Percentiles rank a stretch among this genome's conserved stretches.
Conservation (phyloP, 768 basidiomycete species). For the Chalciporus pseudorubinellus region DNA sequence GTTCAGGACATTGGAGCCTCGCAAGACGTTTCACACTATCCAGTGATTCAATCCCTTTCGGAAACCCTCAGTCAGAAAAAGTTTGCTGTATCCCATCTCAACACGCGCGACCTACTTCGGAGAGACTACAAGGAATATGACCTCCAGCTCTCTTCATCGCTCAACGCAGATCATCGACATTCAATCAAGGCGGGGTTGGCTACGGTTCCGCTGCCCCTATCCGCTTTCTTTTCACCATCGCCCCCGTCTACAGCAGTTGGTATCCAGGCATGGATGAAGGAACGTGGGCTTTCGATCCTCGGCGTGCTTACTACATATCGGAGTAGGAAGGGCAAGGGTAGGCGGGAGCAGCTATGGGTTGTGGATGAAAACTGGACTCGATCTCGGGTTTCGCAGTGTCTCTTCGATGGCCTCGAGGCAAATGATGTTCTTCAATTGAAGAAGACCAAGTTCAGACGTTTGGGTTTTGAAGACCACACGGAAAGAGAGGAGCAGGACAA, state of each 20-base stretch:
- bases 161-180: conserved; percentile 23
- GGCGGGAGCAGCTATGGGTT: conserved; percentile 67
- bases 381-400: conserved; percentile 33
- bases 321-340: conserved; percentile 51
- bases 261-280: conserved; percentile 59
- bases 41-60: conserved; percentile 48
- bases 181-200: conserved; percentile 71
- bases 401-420: conserved; percentile 61
- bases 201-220: conserved; percentile 73
- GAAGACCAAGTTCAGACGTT: conserved; percentile 33
- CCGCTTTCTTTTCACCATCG: conserved; percentile 36
- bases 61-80: conserved; percentile 55
- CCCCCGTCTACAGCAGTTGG: conserved; percentile 9
- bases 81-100: conserved; percentile 60
- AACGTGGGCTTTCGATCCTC: conserved; percentile 61
- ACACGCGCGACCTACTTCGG: conserved; percentile 73
- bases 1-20: neutral
- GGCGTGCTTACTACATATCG: conserved; percentile 80
- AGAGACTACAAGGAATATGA: conserved; percentile 95
- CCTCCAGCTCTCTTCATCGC: conserved; percentile 38
- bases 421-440: conserved; percentile 50
- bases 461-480: conserved; percentile 11
- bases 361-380: conserved; percentile 40
- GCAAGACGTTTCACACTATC: conserved; percentile 36
- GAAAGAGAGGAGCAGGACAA: conserved; percentile 9